Base-by-base conservation (phyloP, 2,329 filamentous ascomycete genomes). In the Colletotrichum cordylinicola region DNA sequence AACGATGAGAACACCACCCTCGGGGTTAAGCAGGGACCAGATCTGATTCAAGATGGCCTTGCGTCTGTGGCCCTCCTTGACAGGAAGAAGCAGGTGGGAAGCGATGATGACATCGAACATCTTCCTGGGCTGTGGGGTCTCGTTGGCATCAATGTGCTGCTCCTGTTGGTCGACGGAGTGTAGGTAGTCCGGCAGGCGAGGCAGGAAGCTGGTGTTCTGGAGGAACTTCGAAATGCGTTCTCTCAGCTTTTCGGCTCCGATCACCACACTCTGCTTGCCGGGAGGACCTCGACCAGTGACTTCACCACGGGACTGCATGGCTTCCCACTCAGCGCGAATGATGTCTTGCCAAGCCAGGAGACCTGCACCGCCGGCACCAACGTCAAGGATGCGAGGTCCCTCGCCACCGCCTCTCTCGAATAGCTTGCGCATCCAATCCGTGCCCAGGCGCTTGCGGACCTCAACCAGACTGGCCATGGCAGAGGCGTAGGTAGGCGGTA, bases 61-160 rank as follows among this genome's bases (percentile, higher is more conserved):
- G 61, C 96, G 93, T 80, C 94, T 88, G 80, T 93, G 95, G 13
- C 94, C 93, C 82, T 96, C 93, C 75, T 93, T 91, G 6, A 97
- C 84, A 1, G 93, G 91, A 84, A 98, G 93, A 27, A 99, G 88
- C 6, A 93, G 90, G 82, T 99, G 95, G 3, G 96, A 95, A 1
- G 96, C 96, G 78, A 99, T 93, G 79, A 99, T 95, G 7, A 99
- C 85, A 81, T 99, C 97, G 83, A 94, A 98, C 58, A 92, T 90
- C 85, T 98, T 98, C 76, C 94, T 91, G 4, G 90, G 88, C 21
- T 90, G 88, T 8, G 90, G 87, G 10, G 86, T 82, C 35, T 86
- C 84, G 24, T 90, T 88, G 24, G 91, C 90, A 72, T 95, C 91
- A 7, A 95, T 82, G 43, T 90, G 89, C 73, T 87, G 87, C 21